Conservation (phyloP, 2,329 filamentous ascomycete species). For the Alternaria postmessia region DNA sequence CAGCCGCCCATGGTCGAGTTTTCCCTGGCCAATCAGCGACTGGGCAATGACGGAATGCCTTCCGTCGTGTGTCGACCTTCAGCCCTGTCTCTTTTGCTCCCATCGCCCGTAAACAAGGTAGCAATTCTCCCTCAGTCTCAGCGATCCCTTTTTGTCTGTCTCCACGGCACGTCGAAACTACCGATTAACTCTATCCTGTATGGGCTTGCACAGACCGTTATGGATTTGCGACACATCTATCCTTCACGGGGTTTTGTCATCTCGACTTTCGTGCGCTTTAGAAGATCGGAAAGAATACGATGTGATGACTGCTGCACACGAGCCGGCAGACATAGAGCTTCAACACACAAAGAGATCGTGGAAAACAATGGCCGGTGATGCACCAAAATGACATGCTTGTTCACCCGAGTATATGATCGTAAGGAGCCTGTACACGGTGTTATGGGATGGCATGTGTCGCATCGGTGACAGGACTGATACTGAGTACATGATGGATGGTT, state of each 20-base stretch:
- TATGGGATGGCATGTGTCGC: too few species aligned
- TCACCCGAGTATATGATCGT: conserved; percentile 26
- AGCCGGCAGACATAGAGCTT: conserved; percentile 6
- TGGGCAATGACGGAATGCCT: neutral
- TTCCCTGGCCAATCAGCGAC: conserved; percentile 10
- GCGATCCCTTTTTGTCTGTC: neutral
- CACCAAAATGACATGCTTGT: conserved; percentile 34
- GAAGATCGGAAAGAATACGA: conserved; percentile 3
- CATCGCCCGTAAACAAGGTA: neutral
- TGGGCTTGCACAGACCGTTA: neutral
- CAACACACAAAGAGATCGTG: conserved; percentile 21
- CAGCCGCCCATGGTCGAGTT: conserved; percentile 8
- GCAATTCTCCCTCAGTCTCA: too few species aligned
- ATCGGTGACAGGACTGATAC: too few species aligned
- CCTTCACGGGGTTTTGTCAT: neutral
- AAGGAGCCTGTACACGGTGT: too few species aligned
- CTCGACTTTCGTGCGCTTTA: conserved; percentile 21
- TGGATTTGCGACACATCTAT: neutral
- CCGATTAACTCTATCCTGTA: neutral
- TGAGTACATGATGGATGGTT: too few species aligned
- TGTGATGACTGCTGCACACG: conserved; percentile 23
- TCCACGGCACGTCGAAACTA: neutral
- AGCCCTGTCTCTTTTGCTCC: neutral
- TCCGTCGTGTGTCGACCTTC: neutral
- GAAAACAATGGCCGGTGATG: conserved; percentile 22